Percentiles rank a stretch among this genome's conserved stretches.
phyloP scores from a whole-genome alignment of 2,329 filamentous ascomycete species.

The Thelonectria rubi region DNA sequence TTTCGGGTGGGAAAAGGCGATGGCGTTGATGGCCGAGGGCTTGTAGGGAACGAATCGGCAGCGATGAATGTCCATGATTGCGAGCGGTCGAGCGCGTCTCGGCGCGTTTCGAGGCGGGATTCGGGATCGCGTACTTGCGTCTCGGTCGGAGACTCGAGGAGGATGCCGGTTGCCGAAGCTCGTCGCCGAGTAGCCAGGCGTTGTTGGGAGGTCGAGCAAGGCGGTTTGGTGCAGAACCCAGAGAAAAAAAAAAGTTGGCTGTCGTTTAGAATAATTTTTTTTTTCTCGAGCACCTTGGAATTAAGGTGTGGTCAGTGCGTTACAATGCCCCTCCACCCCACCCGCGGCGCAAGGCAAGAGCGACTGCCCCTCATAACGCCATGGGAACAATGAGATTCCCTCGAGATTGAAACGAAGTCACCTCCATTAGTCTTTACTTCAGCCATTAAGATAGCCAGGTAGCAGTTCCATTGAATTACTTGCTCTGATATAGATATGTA shows the following conservation, averaged over 20 bases:
- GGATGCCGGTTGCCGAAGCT: conserved; percentile 15
- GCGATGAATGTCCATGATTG: conserved; percentile 90
- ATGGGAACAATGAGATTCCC: too few species aligned
- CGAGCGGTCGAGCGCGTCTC: conserved; percentile 13
- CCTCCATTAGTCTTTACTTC: too few species aligned
- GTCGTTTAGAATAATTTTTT: conserved; percentile 48
- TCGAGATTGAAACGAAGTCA: too few species aligned
- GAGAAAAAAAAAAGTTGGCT: conserved; percentile 47
- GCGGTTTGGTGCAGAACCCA: conserved; percentile 33
- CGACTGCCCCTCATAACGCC: conserved; percentile 4
- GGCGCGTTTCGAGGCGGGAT: conserved; percentile 18
- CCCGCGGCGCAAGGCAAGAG: conserved; percentile 19
- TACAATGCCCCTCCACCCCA: conserved; percentile 45
- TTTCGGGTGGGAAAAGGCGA: conserved; percentile 87
- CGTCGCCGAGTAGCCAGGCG: conserved; percentile 43
- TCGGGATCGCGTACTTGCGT: conserved; percentile 2
- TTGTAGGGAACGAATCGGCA: conserved; percentile 96
- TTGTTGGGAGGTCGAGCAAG: conserved; percentile 33
- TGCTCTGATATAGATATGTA: too few species aligned
- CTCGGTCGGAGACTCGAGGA: conserved; percentile 3
- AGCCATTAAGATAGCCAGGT: too few species aligned
- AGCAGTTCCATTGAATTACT: too few species aligned
- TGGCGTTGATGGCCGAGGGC: conserved; percentile 89
- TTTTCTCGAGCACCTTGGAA: conserved; percentile 27
- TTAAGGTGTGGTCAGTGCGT: conserved; percentile 50